Evolutionary conservation across 768 basidiomycete genomes (phyloP), one percentile per base, ranked within the genome.

Genomic region (Lyophyllum shimeji): DNA sequence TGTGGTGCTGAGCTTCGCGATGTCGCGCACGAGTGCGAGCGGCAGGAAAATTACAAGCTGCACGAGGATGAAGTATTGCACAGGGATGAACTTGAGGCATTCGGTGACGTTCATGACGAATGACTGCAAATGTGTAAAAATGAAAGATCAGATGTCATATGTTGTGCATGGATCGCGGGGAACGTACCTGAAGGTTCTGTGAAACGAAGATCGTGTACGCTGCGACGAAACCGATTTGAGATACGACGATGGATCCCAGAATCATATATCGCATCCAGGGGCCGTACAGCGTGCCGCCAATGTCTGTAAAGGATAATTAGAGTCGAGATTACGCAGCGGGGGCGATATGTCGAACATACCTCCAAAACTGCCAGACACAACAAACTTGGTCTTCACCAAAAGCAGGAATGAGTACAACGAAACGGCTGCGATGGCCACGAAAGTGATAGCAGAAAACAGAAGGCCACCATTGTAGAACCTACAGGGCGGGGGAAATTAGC

Each of bases 191-290:
- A 13, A 94, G 80, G 67, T 95, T 97, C 73, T 95, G 84, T 1
- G 95, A 89, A 42, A 98, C 93, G 69, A 98, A 98, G 68, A 98
- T 97, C 15, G 88, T 93, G 70, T 99, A 99, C 12, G 95, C 95
- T 31, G 84, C 67, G 44, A 90, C 89, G 69, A 95, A 95, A 39
- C 93, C 93, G 33, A 95, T 74, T 68, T 95, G 97, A 1, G 96
- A 98, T 21, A 95, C 67, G 0, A 89, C 79, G 65, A 99, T 96
- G 15, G 93, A 95, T 2, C 76, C 77, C 7, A 99, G 82, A 65
- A 99, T 98, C 13, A 86, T 74, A 57, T 89, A 86, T 44, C 97
- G 87, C 92, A 99, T 93, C 86, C 88, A 93, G 13, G 85, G 84
- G 1, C 97, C 97, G 64, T 97, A 98, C 8, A 99, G 74, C 0